phyloP scores from a whole-genome alignment of 2,329 filamentous ascomycete species.

The Monosporascus ibericus region DNA sequence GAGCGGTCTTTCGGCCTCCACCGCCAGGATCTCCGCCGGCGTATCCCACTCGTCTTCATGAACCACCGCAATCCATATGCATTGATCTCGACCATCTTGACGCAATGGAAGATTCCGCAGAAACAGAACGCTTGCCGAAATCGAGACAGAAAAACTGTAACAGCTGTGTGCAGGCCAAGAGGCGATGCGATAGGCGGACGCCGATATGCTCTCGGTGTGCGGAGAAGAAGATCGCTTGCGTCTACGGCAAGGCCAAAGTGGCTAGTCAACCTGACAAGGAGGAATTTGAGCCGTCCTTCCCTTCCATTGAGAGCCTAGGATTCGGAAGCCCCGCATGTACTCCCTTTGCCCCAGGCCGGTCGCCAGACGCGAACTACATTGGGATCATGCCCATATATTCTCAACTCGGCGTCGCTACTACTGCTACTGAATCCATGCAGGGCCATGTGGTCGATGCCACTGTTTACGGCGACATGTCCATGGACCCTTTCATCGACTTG shows the following conservation, averaged over 20 bases:
- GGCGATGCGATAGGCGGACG: slow-evolving; percentile 32
- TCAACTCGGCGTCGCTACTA: not conserved
- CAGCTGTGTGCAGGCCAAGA: slow-evolving; percentile 32
- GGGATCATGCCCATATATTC: not conserved
- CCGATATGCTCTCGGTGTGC: slow-evolving; percentile 31
- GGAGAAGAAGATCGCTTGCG: slow-evolving; percentile 28
- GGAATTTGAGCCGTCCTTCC: no score
- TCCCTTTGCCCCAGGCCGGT: slow-evolving; percentile 1
- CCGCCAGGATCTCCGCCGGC: no score
- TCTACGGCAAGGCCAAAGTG: slow-evolving; percentile 17
- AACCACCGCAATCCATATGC: no score
- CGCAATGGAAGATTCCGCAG: no score
- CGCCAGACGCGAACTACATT: slow-evolving; percentile 6
- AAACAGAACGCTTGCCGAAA: not conserved
- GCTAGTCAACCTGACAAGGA: not conserved
- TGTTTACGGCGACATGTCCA: slow-evolving; percentile 1
- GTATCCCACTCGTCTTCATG: no score
- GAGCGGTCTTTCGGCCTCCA: no score
- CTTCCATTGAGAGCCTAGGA: not conserved
- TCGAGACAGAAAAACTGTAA: slow-evolving; percentile 30
- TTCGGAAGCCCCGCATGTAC: not conserved
- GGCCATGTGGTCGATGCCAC: not conserved
- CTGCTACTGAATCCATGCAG: not conserved
- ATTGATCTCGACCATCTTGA: no score
- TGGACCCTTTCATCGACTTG: slow-evolving; percentile 6